A percentile compares a stretch with the other conserved stretches of the same genome.
phyloP scores from a whole-genome alignment of 2,329 filamentous ascomycete species.

The Ophiostoma sp. region DNA sequence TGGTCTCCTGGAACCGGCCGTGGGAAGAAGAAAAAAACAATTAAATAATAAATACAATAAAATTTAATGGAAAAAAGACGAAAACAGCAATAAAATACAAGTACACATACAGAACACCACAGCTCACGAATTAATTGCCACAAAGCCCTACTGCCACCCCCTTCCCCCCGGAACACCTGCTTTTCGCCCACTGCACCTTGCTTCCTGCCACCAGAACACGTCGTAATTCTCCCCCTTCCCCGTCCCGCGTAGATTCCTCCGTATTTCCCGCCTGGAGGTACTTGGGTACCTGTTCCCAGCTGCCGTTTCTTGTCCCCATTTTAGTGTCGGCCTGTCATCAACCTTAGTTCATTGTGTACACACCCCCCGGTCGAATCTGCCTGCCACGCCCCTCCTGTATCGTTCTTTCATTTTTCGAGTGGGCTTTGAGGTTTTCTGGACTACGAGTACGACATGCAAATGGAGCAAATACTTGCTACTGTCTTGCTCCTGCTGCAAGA shows the following conservation, averaged over 20 bases:
- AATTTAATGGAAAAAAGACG: background rate
- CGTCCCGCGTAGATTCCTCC: constrained; percentile 10
- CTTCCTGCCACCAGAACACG: constrained; percentile 4
- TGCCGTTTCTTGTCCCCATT: constrained; percentile 11
- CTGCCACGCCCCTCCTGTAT: background rate
- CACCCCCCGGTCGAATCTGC: background rate
- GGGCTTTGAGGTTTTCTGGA: background rate
- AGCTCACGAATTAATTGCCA: background rate
- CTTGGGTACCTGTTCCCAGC: constrained; percentile 11
- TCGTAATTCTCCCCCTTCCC: background rate
- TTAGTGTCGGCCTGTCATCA: constrained; percentile 21
- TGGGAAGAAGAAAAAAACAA: background rate
- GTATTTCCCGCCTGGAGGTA: constrained; percentile 2
- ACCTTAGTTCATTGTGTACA: constrained; percentile 8
- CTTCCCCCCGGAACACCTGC: background rate
- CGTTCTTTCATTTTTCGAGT: background rate
- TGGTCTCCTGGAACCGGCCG: constrained; percentile 23
- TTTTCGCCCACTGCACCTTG: background rate
- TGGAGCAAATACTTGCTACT: background rate
- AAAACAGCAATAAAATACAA: constrained; percentile 12
- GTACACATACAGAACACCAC: background rate
- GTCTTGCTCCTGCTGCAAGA: background rate
- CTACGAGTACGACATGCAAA: constrained; percentile 7
- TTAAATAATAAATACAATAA: background rate
- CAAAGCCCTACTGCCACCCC: background rate